phyloP scores from a whole-genome alignment of 768 basidiomycete species.

The Calocera viscosa region DNA sequence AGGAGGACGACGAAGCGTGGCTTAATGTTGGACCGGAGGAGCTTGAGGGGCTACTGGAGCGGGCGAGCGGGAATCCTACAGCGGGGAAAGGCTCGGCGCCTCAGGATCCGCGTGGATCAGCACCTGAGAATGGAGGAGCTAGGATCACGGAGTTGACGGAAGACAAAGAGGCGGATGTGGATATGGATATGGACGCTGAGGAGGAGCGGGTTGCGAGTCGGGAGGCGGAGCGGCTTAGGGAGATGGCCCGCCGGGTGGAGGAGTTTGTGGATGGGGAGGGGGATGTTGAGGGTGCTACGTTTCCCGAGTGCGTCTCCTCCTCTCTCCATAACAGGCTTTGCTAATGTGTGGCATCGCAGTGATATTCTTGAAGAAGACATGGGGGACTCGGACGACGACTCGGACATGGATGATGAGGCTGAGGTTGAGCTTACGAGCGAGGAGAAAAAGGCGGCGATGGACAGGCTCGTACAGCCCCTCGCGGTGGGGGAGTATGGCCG shows the following conservation, averaged over 20 bases:
- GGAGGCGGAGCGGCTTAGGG: constrained; percentile 57
- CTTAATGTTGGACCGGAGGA: constrained; percentile 62
- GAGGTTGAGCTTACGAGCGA: constrained; percentile 23
- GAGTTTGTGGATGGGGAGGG: constrained; percentile 86
- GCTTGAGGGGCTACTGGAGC: constrained; percentile 57
- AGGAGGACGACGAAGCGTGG: constrained; percentile 78
- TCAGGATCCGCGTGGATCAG: too few species aligned
- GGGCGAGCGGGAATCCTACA: constrained; percentile 10
- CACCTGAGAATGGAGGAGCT: constrained; percentile 28
- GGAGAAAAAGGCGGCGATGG: constrained; percentile 51
- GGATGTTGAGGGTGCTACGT: constrained; percentile 73
- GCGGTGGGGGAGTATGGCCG: constrained; percentile 77
- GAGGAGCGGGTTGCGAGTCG: constrained; percentile 46
- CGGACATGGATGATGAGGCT: constrained; percentile 27
- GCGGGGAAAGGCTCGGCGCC: too few species aligned
- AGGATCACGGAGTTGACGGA: background rate
- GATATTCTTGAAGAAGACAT: constrained; percentile 45
- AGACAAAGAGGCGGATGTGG: background rate
- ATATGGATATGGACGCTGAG: constrained; percentile 22
- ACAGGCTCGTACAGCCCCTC: constrained; percentile 67
- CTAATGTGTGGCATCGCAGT: constrained; percentile 27
- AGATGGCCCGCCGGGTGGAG: constrained; percentile 74
- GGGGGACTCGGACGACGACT: constrained; percentile 30
- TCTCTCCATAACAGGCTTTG: background rate
- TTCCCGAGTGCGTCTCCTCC: constrained; percentile 60